Evolutionary conservation across 2,329 filamentous ascomycete species (phyloP), one percentile per base, ranked within the genome.

Genomic region (Camptophora hylomeconis): DNA sequence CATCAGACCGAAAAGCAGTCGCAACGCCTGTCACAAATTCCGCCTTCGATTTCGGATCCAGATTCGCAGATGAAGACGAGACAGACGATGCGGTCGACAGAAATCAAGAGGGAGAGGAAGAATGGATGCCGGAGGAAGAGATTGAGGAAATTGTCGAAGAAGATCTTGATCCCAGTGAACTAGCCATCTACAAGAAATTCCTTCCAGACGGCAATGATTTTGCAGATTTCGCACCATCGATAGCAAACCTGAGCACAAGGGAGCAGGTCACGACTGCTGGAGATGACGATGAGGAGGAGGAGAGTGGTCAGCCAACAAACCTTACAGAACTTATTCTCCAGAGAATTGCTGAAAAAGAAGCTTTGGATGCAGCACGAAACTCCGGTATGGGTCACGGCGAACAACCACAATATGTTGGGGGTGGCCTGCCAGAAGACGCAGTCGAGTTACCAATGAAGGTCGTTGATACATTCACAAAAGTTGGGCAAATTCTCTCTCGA

Each of bases 311-410:
- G 33, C 65, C 69, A 9, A 82, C 79, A 38, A 93, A 95, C 52
- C 64, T 98, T 33, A 84, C 89, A 10, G 86, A 93, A 48, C 61
- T 98, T 39, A 98, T 98, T 40, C 60, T 98, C 34, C 76, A 87
- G 49, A 93, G 92, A 58, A 98, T 98, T 49, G 83, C 84, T 4
- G 78, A 80, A 35, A 81, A 92, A 46, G 89, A 98, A 60, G 79
- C 81, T 3, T 67, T 67, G 17, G 42, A 43, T 9, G 63, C 57
- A 16, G 45, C 43, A 7, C 35, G 43, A 37, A 45, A 38, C 13
- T 36, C 52, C 8, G 54, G 51, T 3, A 9, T 25, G 13, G 23
- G 17, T 1, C 27, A 32, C 17, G 26, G 26, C 4, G 24, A 26
- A 24, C 49, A 60, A 24, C 51, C 56, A 14, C 52, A 49, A 11